phyloP scores from a whole-genome alignment of 805 yeast genomes.

The Cyberlindnera subsufficiens region DNA sequence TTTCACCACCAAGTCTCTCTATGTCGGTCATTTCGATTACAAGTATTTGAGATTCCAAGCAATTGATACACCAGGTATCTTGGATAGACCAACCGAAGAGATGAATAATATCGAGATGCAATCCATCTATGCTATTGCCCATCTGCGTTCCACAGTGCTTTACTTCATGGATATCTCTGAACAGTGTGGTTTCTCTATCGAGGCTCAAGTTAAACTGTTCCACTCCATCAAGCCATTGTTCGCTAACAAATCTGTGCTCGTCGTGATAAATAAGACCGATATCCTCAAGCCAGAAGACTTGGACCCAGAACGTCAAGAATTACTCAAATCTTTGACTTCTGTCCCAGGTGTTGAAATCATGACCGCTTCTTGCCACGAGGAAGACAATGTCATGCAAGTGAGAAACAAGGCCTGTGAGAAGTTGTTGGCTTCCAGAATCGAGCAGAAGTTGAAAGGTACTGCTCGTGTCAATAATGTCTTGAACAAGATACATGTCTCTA shows the following conservation, averaged over 20 bases:
- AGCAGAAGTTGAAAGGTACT: slow-evolving; percentile 90
- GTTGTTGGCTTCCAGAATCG: slow-evolving; percentile 89
- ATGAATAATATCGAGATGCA: slow-evolving; percentile 99
- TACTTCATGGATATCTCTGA: slow-evolving; percentile 98
- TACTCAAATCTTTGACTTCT: slow-evolving; percentile 58
- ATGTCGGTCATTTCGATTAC: slow-evolving; percentile 98
- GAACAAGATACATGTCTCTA: slow-evolving; percentile 93
- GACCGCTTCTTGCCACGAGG: slow-evolving; percentile 90
- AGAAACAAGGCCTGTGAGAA: slow-evolving; percentile 97
- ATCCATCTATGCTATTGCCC: slow-evolving; percentile 97
- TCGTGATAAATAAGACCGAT: slow-evolving; percentile 93
- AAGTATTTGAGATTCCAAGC: slow-evolving; percentile 97
- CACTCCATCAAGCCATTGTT: slow-evolving; percentile 95
- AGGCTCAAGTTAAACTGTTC: slow-evolving; percentile 95
- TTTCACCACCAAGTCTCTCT: slow-evolving; percentile 94
- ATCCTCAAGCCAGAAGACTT: slow-evolving; percentile 82
- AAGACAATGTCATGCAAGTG: slow-evolving; percentile 92
- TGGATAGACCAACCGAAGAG: slow-evolving; percentile 98
- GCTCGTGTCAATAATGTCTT: slow-evolving; percentile 83
- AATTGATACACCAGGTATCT: slow-evolving; percentile 97
- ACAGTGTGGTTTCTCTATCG: slow-evolving; percentile 97
- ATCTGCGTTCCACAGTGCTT: slow-evolving; percentile 90
- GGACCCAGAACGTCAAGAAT: slow-evolving; percentile 64
- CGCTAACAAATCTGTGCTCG: slow-evolving; percentile 93
- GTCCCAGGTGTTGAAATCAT: slow-evolving; percentile 85